These are phyloP conservation scores for Platismatia glauca DNA, from an alignment of 495 filamentous ascomycete genomes.

Conservation along the genomic window DNA sequence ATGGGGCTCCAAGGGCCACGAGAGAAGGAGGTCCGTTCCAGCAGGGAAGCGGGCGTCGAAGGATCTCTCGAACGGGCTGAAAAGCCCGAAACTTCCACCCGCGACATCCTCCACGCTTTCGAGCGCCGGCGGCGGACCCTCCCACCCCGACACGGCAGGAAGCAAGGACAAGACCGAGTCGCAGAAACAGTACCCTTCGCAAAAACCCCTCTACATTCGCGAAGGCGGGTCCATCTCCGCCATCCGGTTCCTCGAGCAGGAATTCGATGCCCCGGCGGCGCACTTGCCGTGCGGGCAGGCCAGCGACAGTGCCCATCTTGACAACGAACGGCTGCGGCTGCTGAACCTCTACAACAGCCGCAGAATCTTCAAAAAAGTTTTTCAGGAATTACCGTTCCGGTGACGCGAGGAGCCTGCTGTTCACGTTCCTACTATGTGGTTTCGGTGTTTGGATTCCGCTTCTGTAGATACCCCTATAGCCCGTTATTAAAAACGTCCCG, in stretches of 20 bases:
- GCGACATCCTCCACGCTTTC: conserved; percentile 54
- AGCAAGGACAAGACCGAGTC: conserved; percentile 1
- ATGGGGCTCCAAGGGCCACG: conserved; percentile 51
- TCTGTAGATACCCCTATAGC: not conserved
- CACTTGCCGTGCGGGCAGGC: conserved; percentile 93
- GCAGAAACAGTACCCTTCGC: not conserved
- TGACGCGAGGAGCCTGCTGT: not conserved
- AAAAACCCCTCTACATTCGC: conserved; percentile 65
- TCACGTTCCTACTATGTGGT: not conserved
- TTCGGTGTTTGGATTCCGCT: not conserved
- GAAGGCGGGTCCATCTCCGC: conserved; percentile 92
- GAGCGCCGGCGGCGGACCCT: conserved; percentile 32
- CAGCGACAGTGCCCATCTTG: conserved; percentile 87
- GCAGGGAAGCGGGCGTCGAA: conserved; percentile 29
- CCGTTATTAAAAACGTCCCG: not conserved
- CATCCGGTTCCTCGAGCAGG: conserved; percentile 89
- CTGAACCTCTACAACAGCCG: conserved; percentile 84
- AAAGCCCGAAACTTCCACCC: conserved; percentile 34
- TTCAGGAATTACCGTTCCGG: conserved; percentile 50
- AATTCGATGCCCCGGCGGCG: conserved; percentile 84
- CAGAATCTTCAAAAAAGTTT: conserved; percentile 84
- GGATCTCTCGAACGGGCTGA: conserved; percentile 27
- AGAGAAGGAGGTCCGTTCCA: conserved; percentile 23
- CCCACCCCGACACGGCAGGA: conserved; percentile 21
- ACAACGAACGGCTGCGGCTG: conserved; percentile 83